A percentile compares a stretch with the other conserved stretches of the same genome.
phyloP scores from a whole-genome alignment of 495 filamentous ascomycete species.

The Stereocaulon alpinum region DNA sequence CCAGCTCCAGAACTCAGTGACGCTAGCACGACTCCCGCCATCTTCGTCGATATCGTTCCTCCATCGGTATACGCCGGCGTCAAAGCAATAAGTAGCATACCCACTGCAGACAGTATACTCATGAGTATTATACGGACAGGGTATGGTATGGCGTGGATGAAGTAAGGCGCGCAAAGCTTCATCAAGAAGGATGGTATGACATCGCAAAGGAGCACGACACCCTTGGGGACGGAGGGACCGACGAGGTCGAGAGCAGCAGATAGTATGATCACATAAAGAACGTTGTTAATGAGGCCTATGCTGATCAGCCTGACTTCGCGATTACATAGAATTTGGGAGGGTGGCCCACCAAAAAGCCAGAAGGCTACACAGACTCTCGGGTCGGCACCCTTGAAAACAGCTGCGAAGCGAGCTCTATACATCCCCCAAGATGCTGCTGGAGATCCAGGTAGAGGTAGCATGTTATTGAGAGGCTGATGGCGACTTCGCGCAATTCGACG shows the following conservation, averaged over 20 bases:
- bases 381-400: constrained; percentile 57
- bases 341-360: constrained; percentile 18
- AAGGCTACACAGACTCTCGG: constrained; percentile 69
- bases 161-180: constrained; percentile 84
- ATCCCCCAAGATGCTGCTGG: constrained; percentile 65
- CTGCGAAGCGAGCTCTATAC: constrained; percentile 53
- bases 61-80: constrained; percentile 52
- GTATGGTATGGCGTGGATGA: constrained; percentile 82
- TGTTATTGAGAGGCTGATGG: neutral
- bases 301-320: neutral
- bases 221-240: constrained; percentile 73
- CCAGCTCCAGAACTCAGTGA: constrained; percentile 76
- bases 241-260: constrained; percentile 94
- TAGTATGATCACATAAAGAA: constrained; percentile 94
- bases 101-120: constrained; percentile 56
- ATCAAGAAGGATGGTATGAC: constrained; percentile 80
- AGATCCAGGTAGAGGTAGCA: constrained; percentile 62
- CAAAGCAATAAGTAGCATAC: constrained; percentile 82
- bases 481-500: neutral
- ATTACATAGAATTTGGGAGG: neutral
- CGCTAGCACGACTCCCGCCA: constrained; percentile 75
- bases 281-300: constrained; percentile 88
- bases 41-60: constrained; percentile 56
- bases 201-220: constrained; percentile 83
- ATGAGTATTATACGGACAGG: constrained; percentile 61